Evolutionary conservation across 768 basidiomycete species (phyloP).

Genomic region (Leccinum ochraceum): DNA sequence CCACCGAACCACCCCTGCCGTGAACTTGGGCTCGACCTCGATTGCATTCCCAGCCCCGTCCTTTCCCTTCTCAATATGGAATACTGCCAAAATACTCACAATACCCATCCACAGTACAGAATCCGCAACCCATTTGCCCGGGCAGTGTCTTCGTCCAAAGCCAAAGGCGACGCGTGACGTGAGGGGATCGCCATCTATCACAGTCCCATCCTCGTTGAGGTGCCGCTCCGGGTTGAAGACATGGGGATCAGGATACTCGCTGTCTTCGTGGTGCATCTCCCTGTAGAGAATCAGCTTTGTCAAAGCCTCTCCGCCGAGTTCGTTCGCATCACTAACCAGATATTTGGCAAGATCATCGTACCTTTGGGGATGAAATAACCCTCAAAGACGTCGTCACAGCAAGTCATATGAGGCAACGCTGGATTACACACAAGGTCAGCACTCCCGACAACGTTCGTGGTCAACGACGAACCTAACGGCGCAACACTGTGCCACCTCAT

Average conservation of each 20-base stretch:
- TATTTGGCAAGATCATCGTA: conserved; percentile 29
- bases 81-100: conserved; percentile 28
- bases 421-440: conserved; percentile 8
- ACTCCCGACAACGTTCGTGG: neutral
- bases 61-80: conserved; percentile 25
- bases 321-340: conserved; percentile 25
- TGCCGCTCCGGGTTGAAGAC: conserved; percentile 31
- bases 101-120: conserved; percentile 33
- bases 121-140: conserved; percentile 35
- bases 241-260: conserved; percentile 27
- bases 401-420: conserved; percentile 33
- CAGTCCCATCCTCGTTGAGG: conserved; percentile 23
- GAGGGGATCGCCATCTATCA: conserved; percentile 28
- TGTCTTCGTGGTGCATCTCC: conserved; percentile 35
- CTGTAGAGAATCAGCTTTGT: conserved; percentile 7
- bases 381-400: conserved; percentile 44
- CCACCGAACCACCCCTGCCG: conserved; percentile 34
- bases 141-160: conserved; percentile 34
- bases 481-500: conserved; percentile 36
- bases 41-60: conserved; percentile 26
- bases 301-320: neutral
- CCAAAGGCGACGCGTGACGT: conserved; percentile 30
- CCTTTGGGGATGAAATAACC: conserved; percentile 42
- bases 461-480: conserved; percentile 26
- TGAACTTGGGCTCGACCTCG: conserved; percentile 31